A percentile compares a stretch with the other conserved stretches of the same genome.
These are phyloP conservation scores for Phaeosphaeriaceae sp. DNA, from an alignment of 2,329 filamentous ascomycete species.

Conservation along the genomic window DNA sequence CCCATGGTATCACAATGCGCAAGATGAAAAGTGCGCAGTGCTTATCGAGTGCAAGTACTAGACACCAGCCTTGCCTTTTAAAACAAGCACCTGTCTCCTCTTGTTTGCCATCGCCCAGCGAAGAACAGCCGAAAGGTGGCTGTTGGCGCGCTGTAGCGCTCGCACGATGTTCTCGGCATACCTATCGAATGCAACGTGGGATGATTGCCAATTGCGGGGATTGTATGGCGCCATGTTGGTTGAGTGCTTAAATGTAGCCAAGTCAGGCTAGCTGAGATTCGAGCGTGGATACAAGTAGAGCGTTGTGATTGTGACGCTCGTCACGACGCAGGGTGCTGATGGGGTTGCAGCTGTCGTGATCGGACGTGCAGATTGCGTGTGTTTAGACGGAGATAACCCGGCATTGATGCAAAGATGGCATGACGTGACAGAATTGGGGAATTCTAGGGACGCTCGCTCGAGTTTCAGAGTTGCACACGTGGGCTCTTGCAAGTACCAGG, in stretches of 20 bases:
- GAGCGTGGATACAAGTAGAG: not conserved
- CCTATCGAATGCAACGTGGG: not conserved
- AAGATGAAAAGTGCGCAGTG: not conserved
- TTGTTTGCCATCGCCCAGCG: not conserved
- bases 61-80: not conserved
- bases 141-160: not conserved
- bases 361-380: slow-evolving; percentile 14
- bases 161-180: not conserved
- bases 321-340: not conserved
- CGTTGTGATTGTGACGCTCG: slow-evolving; percentile 1
- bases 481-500: too few species aligned
- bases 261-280: not conserved
- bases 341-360: slow-evolving; percentile 10
- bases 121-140: not conserved
- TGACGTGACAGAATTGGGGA: not conserved
- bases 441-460: not conserved
- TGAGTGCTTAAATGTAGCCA: not conserved
- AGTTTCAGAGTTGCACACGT: too few species aligned
- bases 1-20: slow-evolving; percentile 1
- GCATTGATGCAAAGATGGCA: not conserved
- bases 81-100: not conserved
- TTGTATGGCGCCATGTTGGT: slow-evolving; percentile 2
- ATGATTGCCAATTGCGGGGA: slow-evolving; percentile 4
- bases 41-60: not conserved
- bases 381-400: slow-evolving; percentile 10